Evolutionary conservation across 352 stramenopile species (phyloP).

Genomic region (Pythium phragmitis): DNA sequence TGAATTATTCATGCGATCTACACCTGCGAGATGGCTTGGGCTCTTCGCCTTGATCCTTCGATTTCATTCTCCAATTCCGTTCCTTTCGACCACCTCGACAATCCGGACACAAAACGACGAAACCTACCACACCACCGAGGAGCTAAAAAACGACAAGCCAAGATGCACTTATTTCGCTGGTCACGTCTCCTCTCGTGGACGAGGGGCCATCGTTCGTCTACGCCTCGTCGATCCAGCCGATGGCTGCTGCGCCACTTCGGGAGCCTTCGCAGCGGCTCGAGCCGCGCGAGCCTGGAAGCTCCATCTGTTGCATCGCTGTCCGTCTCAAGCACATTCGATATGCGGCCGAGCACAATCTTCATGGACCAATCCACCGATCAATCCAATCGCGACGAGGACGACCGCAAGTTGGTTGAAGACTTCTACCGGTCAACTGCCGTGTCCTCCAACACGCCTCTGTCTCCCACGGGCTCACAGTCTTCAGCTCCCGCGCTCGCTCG

Average conservation of each 20-base stretch:
- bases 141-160: no score
- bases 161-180: constrained; percentile 28
- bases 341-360: constrained; percentile 20
- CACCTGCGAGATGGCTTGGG: no score
- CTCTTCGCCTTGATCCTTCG: background rate
- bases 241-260: constrained; percentile 13
- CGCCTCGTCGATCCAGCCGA: constrained; percentile 16
- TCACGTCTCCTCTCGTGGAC: constrained; percentile 21
- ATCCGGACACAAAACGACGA: background rate
- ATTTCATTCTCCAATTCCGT: constrained; percentile 13
- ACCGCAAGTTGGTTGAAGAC: constrained; percentile 23
- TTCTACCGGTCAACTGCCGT: constrained; percentile 8
- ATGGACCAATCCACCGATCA: background rate
- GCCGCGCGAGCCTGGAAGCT: constrained; percentile 8
- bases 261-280: constrained; percentile 2
- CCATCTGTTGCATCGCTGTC: background rate
- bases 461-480: background rate
- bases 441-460: no score
- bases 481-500: background rate
- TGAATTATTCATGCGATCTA: no score
- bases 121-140: no score
- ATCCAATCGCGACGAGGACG: constrained; percentile 5
- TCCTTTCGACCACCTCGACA: background rate
- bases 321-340: background rate
- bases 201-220: constrained; percentile 9